Evolutionary conservation across 2,329 filamentous ascomycete genomes (phyloP), one percentile per base, ranked within the genome.

Genomic region (Neodidymelliopsis sp.): DNA sequence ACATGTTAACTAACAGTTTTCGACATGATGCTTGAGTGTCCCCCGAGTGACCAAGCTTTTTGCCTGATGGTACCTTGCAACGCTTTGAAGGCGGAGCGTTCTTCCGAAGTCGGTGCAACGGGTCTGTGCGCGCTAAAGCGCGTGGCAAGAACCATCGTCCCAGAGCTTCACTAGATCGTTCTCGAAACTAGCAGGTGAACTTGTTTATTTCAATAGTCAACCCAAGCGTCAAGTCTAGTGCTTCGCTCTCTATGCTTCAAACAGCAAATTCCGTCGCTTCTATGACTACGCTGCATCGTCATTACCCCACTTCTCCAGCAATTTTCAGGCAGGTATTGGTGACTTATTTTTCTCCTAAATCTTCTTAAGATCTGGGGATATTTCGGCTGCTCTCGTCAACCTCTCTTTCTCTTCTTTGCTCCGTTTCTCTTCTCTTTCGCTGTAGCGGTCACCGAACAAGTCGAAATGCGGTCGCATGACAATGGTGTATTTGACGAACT

Each of bases 401-500:
- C 10, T 34, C 13, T 20, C 31, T 37, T 57, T 56, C 12, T 56
- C 53, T 16, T 62, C 50, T 29, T 70, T 72, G 9, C 38, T 53
- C 33, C 57, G 54, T 34, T 62, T 69, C 62, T 81, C 78, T 57
- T 72, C 71, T 16, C 84, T 72, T 66, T 88, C 85, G 63, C 85
- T 87, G 53, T 75, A 87, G 7, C 85, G 75, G 70, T 88, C 84
- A 1, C 75, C 79, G 63, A 88, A 87, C 2, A 87, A 66, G 19
- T 78, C 78, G 54, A 86, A 79, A 56, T 86, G 81, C 18, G 80
- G 79, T 42, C 83, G 72, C 83, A 88, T 86, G 1, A 88, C 54
- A 20, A 88, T 77, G 0, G 83, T 87, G 60, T 85, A 87, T 66
- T 88, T 87, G 4, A 88, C 84, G 68, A 88, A 81, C 66, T 88